Percentiles rank a stretch among this genome's conserved stretches.
These are phyloP conservation scores for Musa itinerans DNA, from an alignment of 176 grass and related monocot species.

Conservation along the genomic window DNA sequence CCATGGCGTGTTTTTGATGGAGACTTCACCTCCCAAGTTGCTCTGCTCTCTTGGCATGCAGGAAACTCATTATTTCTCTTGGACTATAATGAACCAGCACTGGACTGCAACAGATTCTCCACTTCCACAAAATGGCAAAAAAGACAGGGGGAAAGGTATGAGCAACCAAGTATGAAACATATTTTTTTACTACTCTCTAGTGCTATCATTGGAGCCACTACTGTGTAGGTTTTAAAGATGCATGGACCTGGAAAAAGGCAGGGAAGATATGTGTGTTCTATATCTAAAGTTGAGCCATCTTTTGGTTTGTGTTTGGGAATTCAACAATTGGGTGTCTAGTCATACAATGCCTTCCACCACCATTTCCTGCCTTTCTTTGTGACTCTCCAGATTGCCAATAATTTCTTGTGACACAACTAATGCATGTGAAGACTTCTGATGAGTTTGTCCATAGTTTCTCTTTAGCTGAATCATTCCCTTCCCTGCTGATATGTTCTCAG, in stretches of 20 bases:
- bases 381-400: background rate
- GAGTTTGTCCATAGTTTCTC: background rate
- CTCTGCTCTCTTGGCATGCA: background rate
- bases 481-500: no score
- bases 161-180: background rate
- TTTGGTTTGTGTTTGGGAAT: background rate
- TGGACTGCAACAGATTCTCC: background rate
- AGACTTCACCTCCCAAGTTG: background rate
- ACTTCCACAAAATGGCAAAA: background rate
- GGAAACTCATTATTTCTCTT: background rate
- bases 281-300: constrained; percentile 4
- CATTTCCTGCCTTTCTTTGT: background rate
- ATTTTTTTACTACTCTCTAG: background rate
- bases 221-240: background rate
- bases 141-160: background rate
- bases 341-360: background rate
- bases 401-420: background rate
- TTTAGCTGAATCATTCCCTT: background rate
- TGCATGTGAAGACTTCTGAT: background rate
- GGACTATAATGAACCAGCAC: background rate
- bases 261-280: background rate
- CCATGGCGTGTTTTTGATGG: background rate
- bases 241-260: background rate
- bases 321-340: background rate
- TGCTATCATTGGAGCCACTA: background rate